phyloP scores from a whole-genome alignment of 2,329 filamentous ascomycete species.

The Fulvia fulva region DNA sequence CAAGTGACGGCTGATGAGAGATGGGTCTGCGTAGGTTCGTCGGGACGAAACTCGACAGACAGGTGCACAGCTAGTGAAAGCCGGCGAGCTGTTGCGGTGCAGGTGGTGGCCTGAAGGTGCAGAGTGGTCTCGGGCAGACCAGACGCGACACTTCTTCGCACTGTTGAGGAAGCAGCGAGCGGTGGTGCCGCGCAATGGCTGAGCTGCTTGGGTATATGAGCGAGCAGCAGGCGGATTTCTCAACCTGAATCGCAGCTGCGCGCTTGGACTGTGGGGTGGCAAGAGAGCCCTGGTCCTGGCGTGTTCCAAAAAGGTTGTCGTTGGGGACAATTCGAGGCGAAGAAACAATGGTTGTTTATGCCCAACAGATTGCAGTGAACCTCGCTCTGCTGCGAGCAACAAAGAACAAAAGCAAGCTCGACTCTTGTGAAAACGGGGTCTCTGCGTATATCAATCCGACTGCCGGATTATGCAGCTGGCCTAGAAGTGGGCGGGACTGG shows the following conservation, averaged over 20 bases:
- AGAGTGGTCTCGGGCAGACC: constrained; percentile 3
- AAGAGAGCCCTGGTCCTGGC: neutral
- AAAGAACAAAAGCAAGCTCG: too few species aligned
- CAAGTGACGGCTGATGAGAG: neutral
- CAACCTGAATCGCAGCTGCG: neutral
- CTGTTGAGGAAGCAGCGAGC: neutral
- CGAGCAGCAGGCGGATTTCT: neutral
- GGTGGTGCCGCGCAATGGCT: neutral
- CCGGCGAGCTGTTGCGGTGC: constrained; percentile 16
- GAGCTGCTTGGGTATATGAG: neutral
- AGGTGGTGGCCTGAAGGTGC: constrained; percentile 6
- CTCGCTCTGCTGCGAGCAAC: neutral
- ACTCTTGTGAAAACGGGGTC: neutral
- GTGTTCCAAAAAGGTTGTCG: neutral
- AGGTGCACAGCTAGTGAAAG: constrained; percentile 38
- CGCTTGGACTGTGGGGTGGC: constrained; percentile 2
- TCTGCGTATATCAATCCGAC: neutral
- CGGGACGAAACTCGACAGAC: constrained; percentile 19
- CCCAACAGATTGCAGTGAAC: neutral
- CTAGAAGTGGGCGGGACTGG: neutral
- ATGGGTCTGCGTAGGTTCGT: constrained; percentile 7
- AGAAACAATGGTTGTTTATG: neutral
- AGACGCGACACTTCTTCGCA: constrained; percentile 3
- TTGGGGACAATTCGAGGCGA: neutral
- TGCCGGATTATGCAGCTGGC: neutral